Conservation (phyloP, 306 rosid species). For the Malus fusca region DNA sequence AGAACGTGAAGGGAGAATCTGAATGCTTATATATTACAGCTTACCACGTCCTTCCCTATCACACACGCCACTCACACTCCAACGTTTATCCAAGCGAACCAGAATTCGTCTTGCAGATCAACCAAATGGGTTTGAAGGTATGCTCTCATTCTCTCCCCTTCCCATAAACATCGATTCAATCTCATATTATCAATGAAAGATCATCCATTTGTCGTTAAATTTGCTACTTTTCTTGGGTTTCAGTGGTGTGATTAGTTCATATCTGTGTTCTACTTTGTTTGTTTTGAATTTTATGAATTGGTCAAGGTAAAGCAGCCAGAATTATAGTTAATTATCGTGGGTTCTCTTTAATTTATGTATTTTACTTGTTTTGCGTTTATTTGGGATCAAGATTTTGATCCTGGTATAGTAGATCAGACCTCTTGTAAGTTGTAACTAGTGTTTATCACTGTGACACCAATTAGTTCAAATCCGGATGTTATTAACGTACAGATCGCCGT, state of each 20-base stretch:
- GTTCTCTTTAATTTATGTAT: background rate
- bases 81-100: background rate
- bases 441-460: background rate
- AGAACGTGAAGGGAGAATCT: background rate
- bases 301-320: background rate
- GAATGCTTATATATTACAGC: background rate
- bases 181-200: background rate
- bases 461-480: background rate
- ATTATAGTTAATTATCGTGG: background rate
- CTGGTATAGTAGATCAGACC: background rate
- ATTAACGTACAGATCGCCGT: background rate
- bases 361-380: background rate
- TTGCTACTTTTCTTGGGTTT: background rate
- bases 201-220: background rate
- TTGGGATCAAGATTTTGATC: background rate
- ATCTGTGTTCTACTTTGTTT: background rate
- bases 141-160: background rate
- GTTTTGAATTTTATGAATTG: background rate
- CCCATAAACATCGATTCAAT: background rate
- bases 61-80: background rate
- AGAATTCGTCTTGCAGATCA: background rate
- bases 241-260: background rate
- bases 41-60: background rate
- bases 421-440: background rate
- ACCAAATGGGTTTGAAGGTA: constrained; percentile 23